Evolutionary conservation across 2,329 filamentous ascomycete species (phyloP), one percentile per base, ranked within the genome.

Genomic region (Fusarium lateritium): DNA sequence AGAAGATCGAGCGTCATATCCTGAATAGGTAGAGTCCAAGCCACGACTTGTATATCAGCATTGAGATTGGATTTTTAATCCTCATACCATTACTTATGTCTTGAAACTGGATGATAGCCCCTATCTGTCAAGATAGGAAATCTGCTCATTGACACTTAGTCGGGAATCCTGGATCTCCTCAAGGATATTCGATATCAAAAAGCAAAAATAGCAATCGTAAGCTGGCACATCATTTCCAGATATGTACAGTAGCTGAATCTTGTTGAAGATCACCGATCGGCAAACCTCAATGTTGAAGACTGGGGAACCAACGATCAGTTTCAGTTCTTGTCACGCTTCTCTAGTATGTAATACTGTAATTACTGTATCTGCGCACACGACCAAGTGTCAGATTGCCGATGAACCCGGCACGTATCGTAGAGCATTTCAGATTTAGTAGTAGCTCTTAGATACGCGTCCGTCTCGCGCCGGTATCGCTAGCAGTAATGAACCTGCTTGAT

Each of bases 381-480:
- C 46, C 47, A 59, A 69, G 57, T 40, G 56, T 33, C 33, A 61
- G 54, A 62, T 72, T 73, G 49, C 56, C 56, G 54, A 66, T 22
- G 42, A 51, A 47, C 44, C 14, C 34, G 62, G 63, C 15, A 19
- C 34, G 42, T 33, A 17, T 34, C 13, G 50, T 26, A 47, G 22
- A 54, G 17, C 36, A 52, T 28, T 22, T 22, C 26, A 47, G 54
- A 39, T 44, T 11, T 10, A 31, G 28, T 31, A 31, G 28, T 31
- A 31, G 28, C 28, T 10, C 51, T 39, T 36, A 55, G 28, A 61
- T 49, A 40, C 33, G 34, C 46, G 31, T 59, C 42, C 51, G 34
- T 63, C 34, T 47, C 39, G 34, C 56, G 49, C 34, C 44, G 49
- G 28, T 33, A 43, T 53, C 21, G 28, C 28, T 31, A 31, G 28